Evolutionary conservation across 2,329 filamentous ascomycete species (phyloP).

Genomic region (Colletotrichum siamense): DNA sequence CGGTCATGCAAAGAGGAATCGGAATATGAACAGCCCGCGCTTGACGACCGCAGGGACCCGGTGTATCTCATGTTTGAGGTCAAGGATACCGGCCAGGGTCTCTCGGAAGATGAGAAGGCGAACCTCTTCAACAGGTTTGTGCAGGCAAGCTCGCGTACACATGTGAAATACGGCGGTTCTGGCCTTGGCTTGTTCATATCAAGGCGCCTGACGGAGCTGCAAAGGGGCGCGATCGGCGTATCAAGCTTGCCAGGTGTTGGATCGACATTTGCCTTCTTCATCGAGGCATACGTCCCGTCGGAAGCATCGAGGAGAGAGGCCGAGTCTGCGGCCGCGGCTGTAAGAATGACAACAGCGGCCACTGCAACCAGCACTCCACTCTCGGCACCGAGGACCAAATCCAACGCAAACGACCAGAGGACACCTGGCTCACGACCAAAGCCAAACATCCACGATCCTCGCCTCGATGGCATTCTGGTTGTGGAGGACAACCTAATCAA

Average conservation of each 20-base stretch:
- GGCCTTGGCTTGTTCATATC: slow-evolving; percentile 83
- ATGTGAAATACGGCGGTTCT: slow-evolving; percentile 80
- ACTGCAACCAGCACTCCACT: slow-evolving; percentile 1
- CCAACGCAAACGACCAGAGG: neutral
- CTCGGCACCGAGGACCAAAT: neutral
- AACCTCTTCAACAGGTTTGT: slow-evolving; percentile 80
- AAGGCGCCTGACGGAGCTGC: slow-evolving; percentile 78
- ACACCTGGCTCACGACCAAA: slow-evolving; percentile 12
- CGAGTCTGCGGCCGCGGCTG: slow-evolving; percentile 37
- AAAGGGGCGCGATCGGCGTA: slow-evolving; percentile 81
- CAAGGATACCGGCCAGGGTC: slow-evolving; percentile 76
- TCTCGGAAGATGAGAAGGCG: slow-evolving; percentile 74
- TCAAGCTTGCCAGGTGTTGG: slow-evolving; percentile 72
- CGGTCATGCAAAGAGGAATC: slow-evolving; percentile 52
- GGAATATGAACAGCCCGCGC: slow-evolving; percentile 39
- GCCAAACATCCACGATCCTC: slow-evolving; percentile 21
- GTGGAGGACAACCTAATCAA: slow-evolving; percentile 69
- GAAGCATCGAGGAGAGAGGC: slow-evolving; percentile 45
- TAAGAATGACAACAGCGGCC: neutral
- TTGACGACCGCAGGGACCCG: slow-evolving; percentile 44
- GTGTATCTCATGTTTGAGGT: slow-evolving; percentile 76
- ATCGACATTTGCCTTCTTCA: slow-evolving; percentile 78
- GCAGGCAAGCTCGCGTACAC: slow-evolving; percentile 77
- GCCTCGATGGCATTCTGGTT: slow-evolving; percentile 52
- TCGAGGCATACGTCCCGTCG: slow-evolving; percentile 59